Conservation (phyloP, 2,329 filamentous ascomycete species). For the Metarhizium brunneum region DNA sequence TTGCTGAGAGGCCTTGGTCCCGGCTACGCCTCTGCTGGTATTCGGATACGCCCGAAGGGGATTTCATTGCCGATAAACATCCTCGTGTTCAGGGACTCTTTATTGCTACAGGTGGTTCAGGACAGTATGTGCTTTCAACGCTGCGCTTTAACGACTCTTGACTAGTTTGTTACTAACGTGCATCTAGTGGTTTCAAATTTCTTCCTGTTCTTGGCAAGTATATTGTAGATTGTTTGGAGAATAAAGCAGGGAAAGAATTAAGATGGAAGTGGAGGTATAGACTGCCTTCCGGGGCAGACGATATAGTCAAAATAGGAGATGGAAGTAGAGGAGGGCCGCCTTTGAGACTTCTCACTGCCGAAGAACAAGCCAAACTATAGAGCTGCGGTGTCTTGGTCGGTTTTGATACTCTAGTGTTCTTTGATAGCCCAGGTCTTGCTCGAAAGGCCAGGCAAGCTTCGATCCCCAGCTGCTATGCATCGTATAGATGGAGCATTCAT, state of each 20-base stretch:
- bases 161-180: background rate
- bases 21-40: conserved; percentile 53
- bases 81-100: conserved; percentile 37
- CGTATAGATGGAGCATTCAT: too few species aligned
- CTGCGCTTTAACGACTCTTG: background rate
- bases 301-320: conserved; percentile 14
- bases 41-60: conserved; percentile 53
- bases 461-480: too few species aligned
- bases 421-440: too few species aligned
- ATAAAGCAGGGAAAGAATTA: conserved; percentile 17
- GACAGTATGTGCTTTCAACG: conserved; percentile 22
- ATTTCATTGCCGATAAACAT: conserved; percentile 52
- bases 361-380: conserved; percentile 20
- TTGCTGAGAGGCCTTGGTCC: conserved; percentile 41
- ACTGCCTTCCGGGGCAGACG: background rate
- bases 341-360: conserved; percentile 13
- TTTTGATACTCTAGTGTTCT: too few species aligned
- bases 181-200: conserved; percentile 17
- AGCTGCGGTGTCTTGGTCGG: background rate
- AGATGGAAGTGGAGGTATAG: conserved; percentile 21
- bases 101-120: conserved; percentile 37
- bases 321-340: conserved; percentile 20
- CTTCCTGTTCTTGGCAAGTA: conserved; percentile 16
- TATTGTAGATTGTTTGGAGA: conserved; percentile 23
- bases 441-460: too few species aligned